Evolutionary conservation across 2,329 filamentous ascomycete genomes (phyloP), one percentile per base, ranked within the genome.

Genomic region (Calycina herbarum): DNA sequence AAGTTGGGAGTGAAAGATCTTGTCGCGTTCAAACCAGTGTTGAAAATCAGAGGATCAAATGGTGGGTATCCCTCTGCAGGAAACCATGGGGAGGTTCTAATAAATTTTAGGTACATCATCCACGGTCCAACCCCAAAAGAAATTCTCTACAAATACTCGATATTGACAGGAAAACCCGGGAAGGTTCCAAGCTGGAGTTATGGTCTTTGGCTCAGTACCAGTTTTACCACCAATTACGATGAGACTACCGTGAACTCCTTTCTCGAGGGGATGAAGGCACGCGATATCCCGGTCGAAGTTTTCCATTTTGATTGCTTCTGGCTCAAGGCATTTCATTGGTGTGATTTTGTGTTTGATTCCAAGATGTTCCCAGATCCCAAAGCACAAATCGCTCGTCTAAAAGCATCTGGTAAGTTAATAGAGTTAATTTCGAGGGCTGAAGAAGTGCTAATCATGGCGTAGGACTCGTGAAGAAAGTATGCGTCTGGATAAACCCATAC

Each of bases 151-250:
- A 84, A 85, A 68, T 93, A 93, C 75, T 85, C 88, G 0, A 79
- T 83, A 27, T 80, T 93, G 42, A 92, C 89, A 0, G 90, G 90
- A 1, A 82, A 82, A 58, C 84, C 90, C 0, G 84, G 82, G 42
- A 82, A 83, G 64, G 84, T 91, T 1, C 91, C 90, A 0, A 83
- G 84, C 33, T 93, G 90, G 91, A 91, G 88, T 68, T 93, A 88
- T 68, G 90, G 90, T 1, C 81, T 93, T 8, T 93, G 90, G 90
- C 81, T 93, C 24, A 92, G 87, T 64, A 94, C 90, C 15, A 89
- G 82, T 35, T 88, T 88, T 73, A 87, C 85, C 1, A 88, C 86
- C 1, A 82, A 82, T 57, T 88, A 88, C 72, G 83, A 85, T 61
- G 85, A 87, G 73, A 75, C 80, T 60, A 88, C 85, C 0, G 85